Base-by-base conservation (phyloP, 2,329 filamentous ascomycete genomes). In the Ophiosphaerella herpotricha region DNA sequence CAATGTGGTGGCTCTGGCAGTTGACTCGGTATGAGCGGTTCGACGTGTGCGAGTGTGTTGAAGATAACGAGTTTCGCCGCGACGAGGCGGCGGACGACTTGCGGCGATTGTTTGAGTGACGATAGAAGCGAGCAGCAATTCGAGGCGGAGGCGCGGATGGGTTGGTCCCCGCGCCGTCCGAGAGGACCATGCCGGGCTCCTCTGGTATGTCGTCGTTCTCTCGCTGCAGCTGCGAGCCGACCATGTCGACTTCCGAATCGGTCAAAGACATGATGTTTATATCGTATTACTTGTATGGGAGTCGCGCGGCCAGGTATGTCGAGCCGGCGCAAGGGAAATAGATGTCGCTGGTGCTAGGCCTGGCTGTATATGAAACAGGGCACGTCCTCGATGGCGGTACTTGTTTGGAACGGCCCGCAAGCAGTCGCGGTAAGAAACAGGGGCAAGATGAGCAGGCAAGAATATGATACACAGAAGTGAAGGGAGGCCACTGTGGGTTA, bases 11-110 rank as follows among this genome's bases (percentile, higher is more conserved):
- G 78, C 86, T 91, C 74, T 91, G 88, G 16, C 84, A 82, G 70
- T 78, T 78, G 57, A 75, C 75, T 53, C 77, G 61, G 74, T 80
- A 70, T 53, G 75, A 83, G 53, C 81, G 82, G 58, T 82, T 84
- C 2, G 87, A 89, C 44, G 84, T 85, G 55, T 85, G 85, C 13
- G 87, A 90, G 51, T 90, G 88, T 21, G 81, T 84, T 1, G 89
- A 92, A 4, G 89, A 91, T 26, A 91, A 83, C 49, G 88, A 91
- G 74, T 91, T 91, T 54, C 89, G 85, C 58, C 89, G 86, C 26
- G 89, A 91, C 1, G 89, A 91, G 21, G 88, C 84, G 12, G 89
- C 88, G 21, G 89, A 91, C 49, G 87, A 86, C 71, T 87, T 89
- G 62, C 87, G 85, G 60, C 87, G 85, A 55, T 80, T 82, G 58